These are phyloP conservation scores for Xylaria sp. DNA, from an alignment of 2,329 filamentous ascomycete species.

Conservation along the genomic window DNA sequence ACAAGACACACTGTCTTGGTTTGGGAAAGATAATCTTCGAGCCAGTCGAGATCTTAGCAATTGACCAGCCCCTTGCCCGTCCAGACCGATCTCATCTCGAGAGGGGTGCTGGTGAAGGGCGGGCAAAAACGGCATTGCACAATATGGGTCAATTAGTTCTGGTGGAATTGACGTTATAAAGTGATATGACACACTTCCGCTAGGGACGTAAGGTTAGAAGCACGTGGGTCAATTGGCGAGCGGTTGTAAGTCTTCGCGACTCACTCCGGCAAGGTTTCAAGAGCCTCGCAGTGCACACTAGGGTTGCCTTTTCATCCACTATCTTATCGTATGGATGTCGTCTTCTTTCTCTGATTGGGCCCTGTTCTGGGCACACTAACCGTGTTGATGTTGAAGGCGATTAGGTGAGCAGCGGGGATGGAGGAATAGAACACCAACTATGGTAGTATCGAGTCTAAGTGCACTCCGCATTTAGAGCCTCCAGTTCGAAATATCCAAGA, in stretches of 20 bases:
- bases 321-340: conserved; percentile 3
- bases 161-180: not conserved
- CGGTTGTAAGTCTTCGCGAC: not conserved
- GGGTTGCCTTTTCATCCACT: not conserved
- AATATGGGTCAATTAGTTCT: not conserved
- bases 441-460: not conserved
- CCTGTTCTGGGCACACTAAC: not conserved
- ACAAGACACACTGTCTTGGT: not conserved
- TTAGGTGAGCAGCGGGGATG: not conserved
- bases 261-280: not conserved
- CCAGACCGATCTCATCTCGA: not conserved
- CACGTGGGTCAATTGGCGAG: too few species aligned
- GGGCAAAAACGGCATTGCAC: not conserved
- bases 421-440: not conserved
- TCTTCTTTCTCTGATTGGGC: not conserved
- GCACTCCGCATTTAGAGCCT: not conserved
- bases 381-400: not conserved
- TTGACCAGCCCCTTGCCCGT: not conserved
- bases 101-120: not conserved
- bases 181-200: not conserved
- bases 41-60: not conserved
- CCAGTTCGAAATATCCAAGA: not conserved
- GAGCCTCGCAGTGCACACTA: not conserved
- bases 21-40: not conserved
- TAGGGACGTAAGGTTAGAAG: not conserved